Conservation (phyloP, 2,329 filamentous ascomycete genomes). For the Niveomyces coronatus region DNA sequence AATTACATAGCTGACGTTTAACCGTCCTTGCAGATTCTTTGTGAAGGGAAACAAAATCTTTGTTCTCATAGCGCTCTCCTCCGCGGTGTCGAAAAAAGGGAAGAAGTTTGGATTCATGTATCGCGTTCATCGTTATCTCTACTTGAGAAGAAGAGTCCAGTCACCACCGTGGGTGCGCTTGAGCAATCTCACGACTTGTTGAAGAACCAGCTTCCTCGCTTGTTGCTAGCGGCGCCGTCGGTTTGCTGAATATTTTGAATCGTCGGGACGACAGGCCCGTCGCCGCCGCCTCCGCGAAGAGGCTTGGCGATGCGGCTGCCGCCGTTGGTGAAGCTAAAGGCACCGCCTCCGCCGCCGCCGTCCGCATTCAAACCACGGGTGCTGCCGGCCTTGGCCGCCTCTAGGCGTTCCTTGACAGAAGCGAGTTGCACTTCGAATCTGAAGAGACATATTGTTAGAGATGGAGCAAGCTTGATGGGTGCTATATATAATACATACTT, state of each 20-base stretch:
- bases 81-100: too few species aligned
- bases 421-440: slow-evolving; percentile 97
- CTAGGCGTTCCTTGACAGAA: slow-evolving; percentile 93
- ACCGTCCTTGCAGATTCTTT: too few species aligned
- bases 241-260: slow-evolving; percentile 50
- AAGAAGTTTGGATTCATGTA: too few species aligned
- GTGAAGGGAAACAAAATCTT: too few species aligned
- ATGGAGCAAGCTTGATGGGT: neutral
- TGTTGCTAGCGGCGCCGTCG: slow-evolving; percentile 40
- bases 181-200: slow-evolving; percentile 48
- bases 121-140: slow-evolving; percentile 10
- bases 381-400: slow-evolving; percentile 85
- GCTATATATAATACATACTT: slow-evolving; percentile 56
- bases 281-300: slow-evolving; percentile 49
- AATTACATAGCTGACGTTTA: too few species aligned
- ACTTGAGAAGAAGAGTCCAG: neutral
- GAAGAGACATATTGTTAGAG: slow-evolving; percentile 18
- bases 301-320: slow-evolving; percentile 62
- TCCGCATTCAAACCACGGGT: slow-evolving; percentile 69
- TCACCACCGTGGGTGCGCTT: too few species aligned
- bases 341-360: slow-evolving; percentile 50
- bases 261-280: slow-evolving; percentile 39
- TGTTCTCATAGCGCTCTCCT: too few species aligned
- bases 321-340: slow-evolving; percentile 59
- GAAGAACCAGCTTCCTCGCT: slow-evolving; percentile 68